Base-by-base conservation (phyloP, 2,329 filamentous ascomycete species). In the Tetracladium maxilliforme region DNA sequence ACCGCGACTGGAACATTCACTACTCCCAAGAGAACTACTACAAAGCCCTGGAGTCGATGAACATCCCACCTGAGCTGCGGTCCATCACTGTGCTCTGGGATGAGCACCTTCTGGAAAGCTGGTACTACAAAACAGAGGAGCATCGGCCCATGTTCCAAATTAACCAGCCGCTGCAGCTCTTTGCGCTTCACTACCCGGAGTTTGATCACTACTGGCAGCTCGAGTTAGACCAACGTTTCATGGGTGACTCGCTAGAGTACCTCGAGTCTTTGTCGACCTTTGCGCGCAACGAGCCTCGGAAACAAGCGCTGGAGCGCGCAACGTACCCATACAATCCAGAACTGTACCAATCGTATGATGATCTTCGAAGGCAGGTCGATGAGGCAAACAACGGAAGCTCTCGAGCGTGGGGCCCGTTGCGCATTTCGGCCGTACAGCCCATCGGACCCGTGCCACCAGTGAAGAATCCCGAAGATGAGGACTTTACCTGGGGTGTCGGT, bases 51-150 rank as follows among this genome's bases (percentile, higher is more conserved):
- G 54, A 62, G 9, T 10, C 7, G 14, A 10, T 19, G n/a, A n/a
- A n/a, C 11, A 11, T 19, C 9, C 18, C 18, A 11, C 9, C 18
- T 38, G 72, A 78, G 34, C 77, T 78, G 46, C 65, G 59, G 42
- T 68, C 67, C 29, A 69, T 78, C 55, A 67, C 64, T 16, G 70
- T 62, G 0, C 52, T 77, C 8, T 78, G 72, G 72, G 72, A 68
- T 4, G 70, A 76, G 42, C 50, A 59, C 30, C 68, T 74, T 44
- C 75, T 77, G 68, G 49, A 52, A 25, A 55, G 67, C 34, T 62
- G 72, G 47, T 78, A 77, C 39, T 59, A 66, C 2, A 64, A 60
- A 12, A 19, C 18, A 11, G 9, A 9, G 11, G 11, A 9, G 11
- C 18, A 19, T 19, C 9, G 18, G 9, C 18, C 18, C 18, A 11